A percentile compares a stretch with the other conserved stretches of the same genome.
Evolutionary conservation across 495 filamentous ascomycete genomes (phyloP).

Genomic region (Hypoxylon trugodes): DNA sequence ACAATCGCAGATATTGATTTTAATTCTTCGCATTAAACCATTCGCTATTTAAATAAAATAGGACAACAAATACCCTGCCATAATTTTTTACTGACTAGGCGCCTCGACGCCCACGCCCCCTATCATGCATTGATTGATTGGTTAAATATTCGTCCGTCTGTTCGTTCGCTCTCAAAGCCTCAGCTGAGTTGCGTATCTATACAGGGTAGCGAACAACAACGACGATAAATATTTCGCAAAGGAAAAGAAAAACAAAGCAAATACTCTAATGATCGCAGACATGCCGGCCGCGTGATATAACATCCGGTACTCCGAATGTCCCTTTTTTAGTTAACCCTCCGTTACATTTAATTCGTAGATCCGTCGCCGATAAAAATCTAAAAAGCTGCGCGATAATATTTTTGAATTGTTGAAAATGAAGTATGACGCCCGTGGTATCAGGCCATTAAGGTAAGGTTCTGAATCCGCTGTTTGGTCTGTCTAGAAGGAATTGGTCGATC

Average conservation of each 20-base stretch:
- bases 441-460: slow-evolving; percentile 18
- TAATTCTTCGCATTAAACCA: no score
- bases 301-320: no score
- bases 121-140: no score
- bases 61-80: no score
- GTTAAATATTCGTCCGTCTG: no score
- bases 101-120: slow-evolving; percentile 26
- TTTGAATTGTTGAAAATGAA: background rate
- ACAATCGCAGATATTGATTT: no score
- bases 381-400: slow-evolving; percentile 4
- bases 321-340: no score
- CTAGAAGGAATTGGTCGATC: slow-evolving; percentile 48
- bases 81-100: slow-evolving; percentile 23
- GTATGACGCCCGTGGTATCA: background rate
- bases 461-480: slow-evolving; percentile 38
- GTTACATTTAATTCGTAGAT: slow-evolving; percentile 11
- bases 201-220: slow-evolving; percentile 3
- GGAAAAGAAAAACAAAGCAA: slow-evolving; percentile 5
- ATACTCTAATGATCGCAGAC: background rate
- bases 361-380: slow-evolving; percentile 24
- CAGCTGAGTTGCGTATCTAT: slow-evolving; percentile 24
- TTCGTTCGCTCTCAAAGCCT: slow-evolving; percentile 27
- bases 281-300: no score
- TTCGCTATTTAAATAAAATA: slow-evolving; percentile 8
- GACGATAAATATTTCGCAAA: no score